Percentiles rank a stretch among this genome's conserved stretches.
Conservation (phyloP, 148 eudicot genomes). For the Nyssa sinensis region DNA sequence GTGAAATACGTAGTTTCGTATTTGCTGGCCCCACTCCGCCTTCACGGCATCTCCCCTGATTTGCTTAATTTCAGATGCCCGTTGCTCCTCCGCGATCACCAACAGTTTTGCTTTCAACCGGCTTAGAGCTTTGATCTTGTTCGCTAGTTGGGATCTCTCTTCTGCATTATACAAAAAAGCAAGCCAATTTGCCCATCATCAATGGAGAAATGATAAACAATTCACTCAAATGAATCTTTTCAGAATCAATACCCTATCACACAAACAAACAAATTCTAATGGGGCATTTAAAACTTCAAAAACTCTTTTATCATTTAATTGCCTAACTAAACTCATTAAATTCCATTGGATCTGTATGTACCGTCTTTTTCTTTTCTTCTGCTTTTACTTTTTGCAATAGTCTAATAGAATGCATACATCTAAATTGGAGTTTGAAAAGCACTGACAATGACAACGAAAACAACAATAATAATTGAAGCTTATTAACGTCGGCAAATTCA, state of each 20-base stretch:
- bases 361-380: too few species aligned
- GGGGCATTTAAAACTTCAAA: background rate
- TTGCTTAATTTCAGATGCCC: constrained; percentile 93
- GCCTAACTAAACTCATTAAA: background rate
- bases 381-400: too few species aligned
- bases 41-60: constrained; percentile 92
- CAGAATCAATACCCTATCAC: background rate
- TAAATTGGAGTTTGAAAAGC: too few species aligned
- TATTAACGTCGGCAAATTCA: too few species aligned
- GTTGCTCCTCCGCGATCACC: constrained; percentile 91
- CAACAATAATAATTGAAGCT: too few species aligned
- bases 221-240: background rate
- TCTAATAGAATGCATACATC: background rate
- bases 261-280: background rate
- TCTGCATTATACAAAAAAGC: constrained; percentile 42
- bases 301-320: background rate
- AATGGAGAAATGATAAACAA: background rate
- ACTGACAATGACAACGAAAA: too few species aligned
- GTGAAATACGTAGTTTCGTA: constrained; percentile 91
- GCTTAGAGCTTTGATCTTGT: constrained; percentile 84
- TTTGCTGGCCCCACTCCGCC: constrained; percentile 99
- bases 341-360: background rate
- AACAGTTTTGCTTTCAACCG: constrained; percentile 91
- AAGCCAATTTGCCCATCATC: background rate
- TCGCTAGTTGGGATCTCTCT: constrained; percentile 79